A percentile compares a stretch with the other conserved stretches of the same genome.
These are phyloP conservation scores for Syzygium oleosum DNA, from an alignment of 345 rosid species.

Conservation along the genomic window DNA sequence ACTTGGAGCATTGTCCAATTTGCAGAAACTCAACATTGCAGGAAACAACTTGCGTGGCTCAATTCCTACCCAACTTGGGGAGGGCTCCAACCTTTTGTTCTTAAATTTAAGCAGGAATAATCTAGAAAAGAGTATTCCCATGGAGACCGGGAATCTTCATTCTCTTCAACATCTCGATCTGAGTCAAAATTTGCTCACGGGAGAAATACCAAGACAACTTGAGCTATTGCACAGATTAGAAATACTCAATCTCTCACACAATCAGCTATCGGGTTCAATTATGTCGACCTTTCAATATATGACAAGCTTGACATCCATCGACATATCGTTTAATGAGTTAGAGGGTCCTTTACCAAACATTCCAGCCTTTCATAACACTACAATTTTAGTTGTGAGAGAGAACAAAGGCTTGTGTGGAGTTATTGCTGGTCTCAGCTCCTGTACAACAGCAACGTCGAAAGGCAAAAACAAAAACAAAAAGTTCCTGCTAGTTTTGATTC, in stretches of 20 bases:
- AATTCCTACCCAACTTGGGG: conserved; percentile 8
- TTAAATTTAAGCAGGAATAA: conserved; percentile 17
- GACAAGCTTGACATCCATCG: neutral
- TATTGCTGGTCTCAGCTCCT: neutral
- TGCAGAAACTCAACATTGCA: conserved; percentile 5
- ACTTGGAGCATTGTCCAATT: conserved; percentile 1
- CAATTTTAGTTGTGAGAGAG: neutral
- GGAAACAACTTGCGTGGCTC: conserved; percentile 6
- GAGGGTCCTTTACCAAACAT: conserved; percentile 14
- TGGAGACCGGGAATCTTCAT: neutral
- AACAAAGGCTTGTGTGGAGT: conserved; percentile 13
- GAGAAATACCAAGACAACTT: neutral
- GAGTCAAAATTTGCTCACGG: neutral
- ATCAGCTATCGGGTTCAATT: conserved; percentile 12
- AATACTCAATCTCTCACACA: neutral
- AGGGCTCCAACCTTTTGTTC: too few species aligned
- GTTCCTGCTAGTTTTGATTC: neutral
- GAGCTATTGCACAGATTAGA: neutral
- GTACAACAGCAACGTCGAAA: neutral
- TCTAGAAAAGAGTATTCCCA: conserved; percentile 20
- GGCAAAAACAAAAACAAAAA: neutral
- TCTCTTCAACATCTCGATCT: neutral
- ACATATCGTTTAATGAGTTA: conserved; percentile 17
- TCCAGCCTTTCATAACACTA: conserved; percentile 8
- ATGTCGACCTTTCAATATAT: neutral